A percentile compares a stretch with the other conserved stretches of the same genome.
phyloP scores from a whole-genome alignment of 2,329 filamentous ascomycete genomes.

The Penicillium fuscoglaucum region DNA sequence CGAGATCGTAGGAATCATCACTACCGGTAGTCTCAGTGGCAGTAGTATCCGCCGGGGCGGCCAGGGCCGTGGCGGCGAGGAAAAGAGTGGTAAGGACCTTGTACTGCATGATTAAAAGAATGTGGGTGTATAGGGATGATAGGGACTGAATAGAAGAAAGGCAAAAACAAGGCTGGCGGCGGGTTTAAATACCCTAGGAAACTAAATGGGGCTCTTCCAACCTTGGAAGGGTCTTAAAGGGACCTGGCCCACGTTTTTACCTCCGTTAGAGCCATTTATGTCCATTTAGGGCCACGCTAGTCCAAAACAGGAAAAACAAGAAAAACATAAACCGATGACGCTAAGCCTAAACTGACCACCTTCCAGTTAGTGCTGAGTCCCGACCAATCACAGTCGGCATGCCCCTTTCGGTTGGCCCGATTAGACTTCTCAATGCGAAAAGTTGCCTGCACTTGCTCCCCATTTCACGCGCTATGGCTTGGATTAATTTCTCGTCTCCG shows the following conservation, averaged over 20 bases:
- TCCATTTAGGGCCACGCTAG: neutral
- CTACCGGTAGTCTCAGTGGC: neutral
- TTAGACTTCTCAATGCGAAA: neutral
- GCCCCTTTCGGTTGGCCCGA: neutral
- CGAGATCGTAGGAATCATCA: slow-evolving; percentile 4
- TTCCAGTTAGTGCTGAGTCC: neutral
- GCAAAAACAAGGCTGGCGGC: neutral
- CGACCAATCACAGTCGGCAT: neutral
- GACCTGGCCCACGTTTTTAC: neutral
- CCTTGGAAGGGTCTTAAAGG: neutral
- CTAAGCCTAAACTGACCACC: neutral
- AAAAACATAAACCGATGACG: neutral
- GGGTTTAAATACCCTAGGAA: neutral
- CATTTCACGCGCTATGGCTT: neutral
- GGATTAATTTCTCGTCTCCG: neutral
- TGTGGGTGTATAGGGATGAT: neutral
- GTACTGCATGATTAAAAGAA: slow-evolving; percentile 27
- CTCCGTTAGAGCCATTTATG: too few relatives aligned
- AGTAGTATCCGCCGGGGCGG: slow-evolving; percentile 15
- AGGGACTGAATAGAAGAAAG: neutral
- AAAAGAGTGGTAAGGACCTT: slow-evolving; percentile 25
- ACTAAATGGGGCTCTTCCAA: neutral
- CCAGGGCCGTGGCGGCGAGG: slow-evolving; percentile 26
- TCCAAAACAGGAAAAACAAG: neutral
- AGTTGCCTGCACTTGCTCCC: neutral